Evolutionary conservation across 1,284 basidiomycete genomes (phyloP).

Genomic region (Pseudomicrostroma phylloplanum): DNA sequence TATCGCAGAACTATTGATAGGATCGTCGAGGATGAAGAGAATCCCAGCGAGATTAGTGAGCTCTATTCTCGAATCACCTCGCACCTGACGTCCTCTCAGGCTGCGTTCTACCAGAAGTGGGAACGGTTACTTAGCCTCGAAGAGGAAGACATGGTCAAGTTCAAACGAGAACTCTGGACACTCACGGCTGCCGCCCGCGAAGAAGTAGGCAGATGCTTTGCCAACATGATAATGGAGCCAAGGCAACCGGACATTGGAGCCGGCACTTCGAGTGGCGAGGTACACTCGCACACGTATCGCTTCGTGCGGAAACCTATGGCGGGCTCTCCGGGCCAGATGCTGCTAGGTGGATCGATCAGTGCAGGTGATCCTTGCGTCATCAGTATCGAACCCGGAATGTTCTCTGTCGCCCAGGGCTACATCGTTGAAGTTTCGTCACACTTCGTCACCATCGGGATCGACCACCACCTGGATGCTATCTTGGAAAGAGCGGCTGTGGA

Average conservation of each 20-base stretch:
- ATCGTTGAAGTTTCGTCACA: conserved; percentile 66
- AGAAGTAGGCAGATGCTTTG: conserved; percentile 53
- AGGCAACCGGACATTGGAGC: neutral
- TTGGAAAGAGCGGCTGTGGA: conserved; percentile 27
- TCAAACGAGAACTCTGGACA: conserved; percentile 89
- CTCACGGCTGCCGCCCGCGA: conserved; percentile 75
- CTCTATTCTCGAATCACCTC: conserved; percentile 72
- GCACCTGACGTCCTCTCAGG: conserved; percentile 67
- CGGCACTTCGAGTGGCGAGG: neutral
- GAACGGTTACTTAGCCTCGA: conserved; percentile 79
- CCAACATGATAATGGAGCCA: conserved; percentile 46
- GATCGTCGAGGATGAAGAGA: conserved; percentile 19
- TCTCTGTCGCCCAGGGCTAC: conserved; percentile 78
- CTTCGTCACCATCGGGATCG: conserved; percentile 68
- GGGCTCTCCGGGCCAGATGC: conserved; percentile 32
- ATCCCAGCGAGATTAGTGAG: conserved; percentile 61
- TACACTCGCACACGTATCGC: conserved; percentile 60
- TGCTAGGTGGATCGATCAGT: conserved; percentile 73
- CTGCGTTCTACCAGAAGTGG: conserved; percentile 82
- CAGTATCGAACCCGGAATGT: conserved; percentile 73
- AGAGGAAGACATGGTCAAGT: conserved; percentile 74
- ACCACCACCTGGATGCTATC: conserved; percentile 61
- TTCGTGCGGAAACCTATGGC: conserved; percentile 56
- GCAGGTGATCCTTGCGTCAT: conserved; percentile 72
- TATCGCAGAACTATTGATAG: conserved; percentile 64